Conservation (phyloP, 2,329 filamentous ascomycete species). For the Elsinoe arachidis region DNA sequence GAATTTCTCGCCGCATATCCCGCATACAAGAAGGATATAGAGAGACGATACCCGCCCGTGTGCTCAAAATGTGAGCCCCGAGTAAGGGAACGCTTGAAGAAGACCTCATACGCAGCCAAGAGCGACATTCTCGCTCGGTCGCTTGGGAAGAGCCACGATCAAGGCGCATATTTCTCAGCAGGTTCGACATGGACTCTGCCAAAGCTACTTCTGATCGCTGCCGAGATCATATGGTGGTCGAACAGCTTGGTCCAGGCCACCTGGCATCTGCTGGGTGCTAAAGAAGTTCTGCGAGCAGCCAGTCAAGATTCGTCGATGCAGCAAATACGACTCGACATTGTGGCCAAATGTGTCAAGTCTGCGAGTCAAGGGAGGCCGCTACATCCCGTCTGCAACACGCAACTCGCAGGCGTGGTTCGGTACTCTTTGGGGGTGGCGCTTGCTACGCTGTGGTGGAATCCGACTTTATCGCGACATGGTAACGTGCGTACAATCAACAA, state of each 20-base stretch:
- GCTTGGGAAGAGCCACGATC: conserved; percentile 25
- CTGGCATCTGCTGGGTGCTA: conserved; percentile 26
- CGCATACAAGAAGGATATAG: conserved; percentile 61
- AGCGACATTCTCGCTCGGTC: conserved; percentile 45
- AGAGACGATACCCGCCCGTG: conserved; percentile 79
- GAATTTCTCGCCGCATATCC: conserved; percentile 61
- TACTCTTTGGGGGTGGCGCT: conserved; percentile 20
- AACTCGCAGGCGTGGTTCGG: conserved; percentile 13
- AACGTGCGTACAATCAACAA: conserved; percentile 20
- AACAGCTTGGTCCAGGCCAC: conserved; percentile 27
- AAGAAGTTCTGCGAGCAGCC: not conserved
- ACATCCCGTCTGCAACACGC: not conserved
- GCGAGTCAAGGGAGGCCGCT: not conserved
- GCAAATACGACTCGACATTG: not conserved
- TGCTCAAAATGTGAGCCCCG: conserved; percentile 71
- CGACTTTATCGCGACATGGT: conserved; percentile 24
- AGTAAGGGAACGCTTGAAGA: conserved; percentile 60
- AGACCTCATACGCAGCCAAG: conserved; percentile 71
- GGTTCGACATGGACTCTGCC: conserved; percentile 19
- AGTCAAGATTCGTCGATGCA: not conserved
- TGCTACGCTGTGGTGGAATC: conserved; percentile 27
- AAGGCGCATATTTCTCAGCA: conserved; percentile 17
- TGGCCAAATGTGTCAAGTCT: not conserved
- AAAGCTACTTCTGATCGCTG: conserved; percentile 27
- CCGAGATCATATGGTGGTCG: conserved; percentile 34